Percentiles rank a stretch among this genome's conserved stretches.
Evolutionary conservation across 179 eudicot species (phyloP).

Genomic region (Silene vulgaris): DNA sequence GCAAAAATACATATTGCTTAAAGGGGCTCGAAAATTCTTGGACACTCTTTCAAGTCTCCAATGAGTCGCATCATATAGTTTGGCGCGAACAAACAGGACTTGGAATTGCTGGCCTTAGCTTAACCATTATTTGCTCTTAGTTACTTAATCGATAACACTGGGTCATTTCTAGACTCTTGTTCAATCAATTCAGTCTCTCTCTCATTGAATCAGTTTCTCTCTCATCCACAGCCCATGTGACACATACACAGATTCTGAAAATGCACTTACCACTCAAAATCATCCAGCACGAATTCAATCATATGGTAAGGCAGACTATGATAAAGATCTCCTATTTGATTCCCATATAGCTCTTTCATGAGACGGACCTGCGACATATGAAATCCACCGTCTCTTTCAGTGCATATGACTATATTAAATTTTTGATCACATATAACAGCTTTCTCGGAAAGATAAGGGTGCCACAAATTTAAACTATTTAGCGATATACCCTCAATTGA

Average conservation of each 20-base stretch:
- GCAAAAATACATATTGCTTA: no score
- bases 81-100: not conserved
- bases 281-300: constrained; percentile 81
- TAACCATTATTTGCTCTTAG: not conserved
- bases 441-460: not conserved
- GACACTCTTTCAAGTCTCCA: not conserved
- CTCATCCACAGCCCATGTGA: not conserved
- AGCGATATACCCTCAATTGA: not conserved
- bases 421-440: not conserved
- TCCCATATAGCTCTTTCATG: constrained; percentile 82
- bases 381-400: not conserved
- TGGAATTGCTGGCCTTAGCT: not conserved
- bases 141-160: not conserved
- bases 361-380: constrained; percentile 65
- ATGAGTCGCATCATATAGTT: not conserved
- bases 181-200: constrained; percentile 3
- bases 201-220: not conserved
- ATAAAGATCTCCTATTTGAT: constrained; percentile 93
- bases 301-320: constrained; percentile 86
- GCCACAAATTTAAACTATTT: constrained; percentile 3
- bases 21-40: not conserved
- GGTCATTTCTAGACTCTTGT: not conserved
- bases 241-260: not conserved
- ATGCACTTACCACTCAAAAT: constrained; percentile 64
- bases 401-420: constrained; percentile 9